Evolutionary conservation across 108 stramenopile species (phyloP), one percentile per base, ranked within the genome.

Genomic region (Nitzschia sp.): DNA sequence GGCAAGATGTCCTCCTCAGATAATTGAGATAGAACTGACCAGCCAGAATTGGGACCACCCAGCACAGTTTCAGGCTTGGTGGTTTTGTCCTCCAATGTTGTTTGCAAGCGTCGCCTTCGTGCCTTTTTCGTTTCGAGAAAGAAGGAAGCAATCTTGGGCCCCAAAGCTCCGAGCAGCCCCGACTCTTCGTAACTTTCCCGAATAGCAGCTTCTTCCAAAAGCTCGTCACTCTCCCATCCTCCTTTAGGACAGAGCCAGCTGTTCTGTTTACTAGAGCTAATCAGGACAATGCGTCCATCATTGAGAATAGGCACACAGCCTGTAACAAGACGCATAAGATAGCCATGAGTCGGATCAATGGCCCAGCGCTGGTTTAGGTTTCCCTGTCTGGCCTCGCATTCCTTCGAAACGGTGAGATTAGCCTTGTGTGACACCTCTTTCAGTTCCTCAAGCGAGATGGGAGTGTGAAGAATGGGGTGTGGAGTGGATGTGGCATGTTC

Each of bases 191-290:
- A 91, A 14, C 86, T 83, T 67, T 91, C 89, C 6, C 89, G 56
- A 10, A 73, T 69, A 10, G 86, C 90, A 52, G 82, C 78, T 61
- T 89, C 83, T 67, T 78, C 84, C 29, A 71, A 65, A 0, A 83
- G 82, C 63, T 91, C 90, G 55, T 91, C 90, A 20, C 37, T 53
- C 44, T 91, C 90, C 90, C 90, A 91, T 6, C 87, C 90, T 21
- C 90, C 90, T 54, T 91, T 91, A 12, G 90, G 90, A 34, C 89
- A 58, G 11, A 62, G 61, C 61, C 61, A 62, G 15, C 61, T 39
- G 37, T 43, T 44, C 43, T 42, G 42, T 12, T 25, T 54, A 8
- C 61, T 62, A 19, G 61, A 65, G 29, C 69, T 57, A 40, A 86
- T 70, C 44, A 90, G 66, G 21, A 90, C 42, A 15, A 90, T 76